These are phyloP conservation scores for Verticillium nonalfalfae DNA, from an alignment of 2,329 filamentous ascomycete genomes.

Conservation along the genomic window DNA sequence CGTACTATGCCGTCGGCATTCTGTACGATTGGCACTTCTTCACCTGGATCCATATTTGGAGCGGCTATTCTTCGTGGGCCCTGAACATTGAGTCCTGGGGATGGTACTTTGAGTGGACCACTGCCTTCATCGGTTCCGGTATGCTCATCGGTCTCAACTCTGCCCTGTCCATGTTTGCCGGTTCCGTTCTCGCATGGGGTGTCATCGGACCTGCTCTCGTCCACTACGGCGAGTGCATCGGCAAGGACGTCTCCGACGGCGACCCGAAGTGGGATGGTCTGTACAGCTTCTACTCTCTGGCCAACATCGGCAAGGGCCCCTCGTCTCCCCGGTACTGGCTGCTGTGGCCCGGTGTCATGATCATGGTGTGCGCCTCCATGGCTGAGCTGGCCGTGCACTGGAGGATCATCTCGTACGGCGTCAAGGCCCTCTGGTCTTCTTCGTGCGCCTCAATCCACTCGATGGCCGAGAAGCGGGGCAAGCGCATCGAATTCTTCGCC, in stretches of 20 bases:
- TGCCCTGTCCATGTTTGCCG: conserved; percentile 49
- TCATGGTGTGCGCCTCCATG: conserved; percentile 33
- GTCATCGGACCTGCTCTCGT: conserved; percentile 40
- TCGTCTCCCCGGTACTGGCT: conserved; percentile 35
- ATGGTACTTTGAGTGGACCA: conserved; percentile 53
- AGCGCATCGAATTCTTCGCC: conserved; percentile 23
- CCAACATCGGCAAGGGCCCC: conserved; percentile 16
- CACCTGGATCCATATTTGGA: conserved; percentile 49
- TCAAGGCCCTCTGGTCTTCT: conserved; percentile 24
- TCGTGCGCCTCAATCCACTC: conserved; percentile 21
- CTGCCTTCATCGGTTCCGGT: conserved; percentile 54
- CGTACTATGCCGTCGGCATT: conserved; percentile 53
- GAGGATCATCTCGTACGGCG: conserved; percentile 26
- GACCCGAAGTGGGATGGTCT: conserved; percentile 19
- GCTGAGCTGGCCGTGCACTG: conserved; percentile 33
- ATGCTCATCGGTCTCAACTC: conserved; percentile 47
- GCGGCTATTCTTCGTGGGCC: conserved; percentile 40
- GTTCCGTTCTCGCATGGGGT: conserved; percentile 49
- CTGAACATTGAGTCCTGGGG: conserved; percentile 54
- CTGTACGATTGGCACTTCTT: conserved; percentile 53
- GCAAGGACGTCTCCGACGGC: conserved; percentile 23
- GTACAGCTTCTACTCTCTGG: conserved; percentile 23
- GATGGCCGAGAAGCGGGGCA: conserved; percentile 21
- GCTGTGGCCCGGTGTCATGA: conserved; percentile 36
- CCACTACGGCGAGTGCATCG: conserved; percentile 45